Evolutionary conservation across 2,329 filamentous ascomycete species (phyloP), one percentile per base, ranked within the genome.

Genomic region (Epichloe sp.): DNA sequence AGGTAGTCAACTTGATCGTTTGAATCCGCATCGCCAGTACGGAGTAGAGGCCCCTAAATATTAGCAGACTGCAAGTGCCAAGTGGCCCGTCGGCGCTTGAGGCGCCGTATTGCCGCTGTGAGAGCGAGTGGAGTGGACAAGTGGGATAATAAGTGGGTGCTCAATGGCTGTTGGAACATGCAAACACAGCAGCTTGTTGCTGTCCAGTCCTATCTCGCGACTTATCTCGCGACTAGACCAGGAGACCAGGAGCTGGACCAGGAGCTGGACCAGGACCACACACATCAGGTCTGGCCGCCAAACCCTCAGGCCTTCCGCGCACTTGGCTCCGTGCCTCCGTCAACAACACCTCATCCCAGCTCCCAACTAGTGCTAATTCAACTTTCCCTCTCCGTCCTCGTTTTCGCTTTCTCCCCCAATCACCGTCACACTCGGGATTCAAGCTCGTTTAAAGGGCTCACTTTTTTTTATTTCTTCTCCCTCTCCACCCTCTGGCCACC

Each of bases 301-400:
- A 40, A 31, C 31, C 36, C 36, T 47, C 15, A 17, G 31, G 36
- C 34, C 23, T 19, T 19, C 35, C 12, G 44, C 46, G 46, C 46
- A 40, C 51, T 36, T 12, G 36, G 42, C 31, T 44, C 26, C 19
- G 8, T 42, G 38, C 23, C 36, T 49, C 43, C 43, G 43, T 49
- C 42, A 48, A 52, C 50, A 44, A 49, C 51, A 52, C 46, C 37
- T 49, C 51, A 48, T 34, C 43, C 35, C 44, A 23, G 23, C 41
- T 40, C 51, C 35, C 44, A n/a, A 35, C 41, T 49, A 23, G 38
- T 48, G 35, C 46, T 23, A 23, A 21, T 48, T 23, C 49, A 47
- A 42, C 35, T 48, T 46, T 38, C 15, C 35, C 41, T 21, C 44
- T 35, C 34, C 35, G 37, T 49, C 47, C 36, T 46, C 37, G 36